Percentiles rank a stretch among this genome's conserved stretches.
Evolutionary conservation across 2,329 filamentous ascomycete species (phyloP).

Genomic region (Emmonsiellopsis sp.): DNA sequence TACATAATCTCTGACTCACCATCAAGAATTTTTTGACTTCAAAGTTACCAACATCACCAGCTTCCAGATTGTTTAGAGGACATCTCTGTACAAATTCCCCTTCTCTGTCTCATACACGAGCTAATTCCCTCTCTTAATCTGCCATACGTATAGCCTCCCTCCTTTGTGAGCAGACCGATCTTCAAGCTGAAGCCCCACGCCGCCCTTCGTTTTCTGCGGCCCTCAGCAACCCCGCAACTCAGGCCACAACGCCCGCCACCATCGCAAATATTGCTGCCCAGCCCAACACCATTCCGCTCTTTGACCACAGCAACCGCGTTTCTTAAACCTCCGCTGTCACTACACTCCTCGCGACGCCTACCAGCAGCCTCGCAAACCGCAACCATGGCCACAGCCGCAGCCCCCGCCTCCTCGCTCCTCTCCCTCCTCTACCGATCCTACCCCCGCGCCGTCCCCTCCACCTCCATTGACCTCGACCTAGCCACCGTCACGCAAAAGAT

Average conservation of each 20-base stretch:
- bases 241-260: not conserved
- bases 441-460: slow-evolving; percentile 28
- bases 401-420: slow-evolving; percentile 34
- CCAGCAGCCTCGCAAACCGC: not conserved
- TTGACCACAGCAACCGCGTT: not conserved
- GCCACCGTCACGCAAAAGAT: slow-evolving; percentile 49
- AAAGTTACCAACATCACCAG: no score
- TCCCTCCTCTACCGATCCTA: slow-evolving; percentile 37
- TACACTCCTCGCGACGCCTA: not conserved
- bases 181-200: slow-evolving; percentile 9
- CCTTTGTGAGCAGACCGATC: not conserved
- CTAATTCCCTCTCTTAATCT: not conserved
- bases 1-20: no score
- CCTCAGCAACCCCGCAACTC: slow-evolving; percentile 12
- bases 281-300: not conserved
- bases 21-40: no score
- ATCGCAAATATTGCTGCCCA: not conserved
- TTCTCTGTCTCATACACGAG: not conserved
- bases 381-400: slow-evolving; percentile 23
- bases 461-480: slow-evolving; percentile 34
- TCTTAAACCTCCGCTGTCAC: not conserved
- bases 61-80: no score
- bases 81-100: not conserved
- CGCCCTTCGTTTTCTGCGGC: slow-evolving; percentile 11
- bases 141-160: not conserved